phyloP scores from a whole-genome alignment of 441 rosid species.

The Pelargonium hybrid region DNA sequence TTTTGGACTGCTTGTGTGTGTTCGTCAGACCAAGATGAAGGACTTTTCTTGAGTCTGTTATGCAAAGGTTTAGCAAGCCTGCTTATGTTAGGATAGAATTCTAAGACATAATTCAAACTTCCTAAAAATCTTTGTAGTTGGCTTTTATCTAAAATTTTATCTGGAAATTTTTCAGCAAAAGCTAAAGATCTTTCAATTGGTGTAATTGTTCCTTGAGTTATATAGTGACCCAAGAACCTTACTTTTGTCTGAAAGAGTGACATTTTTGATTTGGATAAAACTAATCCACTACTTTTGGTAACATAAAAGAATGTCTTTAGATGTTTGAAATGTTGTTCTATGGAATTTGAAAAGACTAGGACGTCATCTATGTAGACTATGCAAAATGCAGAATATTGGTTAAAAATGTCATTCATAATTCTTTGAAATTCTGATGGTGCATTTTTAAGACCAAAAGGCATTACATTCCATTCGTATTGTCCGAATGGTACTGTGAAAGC shows the following conservation, averaged over 20 bases:
- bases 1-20: neutral
- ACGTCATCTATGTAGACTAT: neutral
- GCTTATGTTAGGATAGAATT: neutral
- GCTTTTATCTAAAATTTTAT: neutral
- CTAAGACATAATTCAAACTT: constrained; percentile 5
- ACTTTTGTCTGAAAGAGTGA: neutral
- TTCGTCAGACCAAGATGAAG: neutral
- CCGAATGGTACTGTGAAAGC: neutral
- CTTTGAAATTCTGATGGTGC: neutral
- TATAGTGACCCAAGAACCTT: neutral
- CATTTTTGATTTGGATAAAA: neutral
- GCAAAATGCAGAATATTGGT: neutral
- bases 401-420: neutral
- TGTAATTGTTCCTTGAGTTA: neutral
- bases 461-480: constrained; percentile 8
- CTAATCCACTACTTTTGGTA: neutral
- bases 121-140: constrained; percentile 1
- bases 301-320: no score
- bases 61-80: neutral
- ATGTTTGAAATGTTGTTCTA: neutral
- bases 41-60: neutral
- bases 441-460: constrained; percentile 10
- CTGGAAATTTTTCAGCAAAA: neutral
- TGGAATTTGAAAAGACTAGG: neutral
- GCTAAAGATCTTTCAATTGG: neutral